phyloP scores from a whole-genome alignment of 1,284 basidiomycete species.

The Fomitopsis palustris region DNA sequence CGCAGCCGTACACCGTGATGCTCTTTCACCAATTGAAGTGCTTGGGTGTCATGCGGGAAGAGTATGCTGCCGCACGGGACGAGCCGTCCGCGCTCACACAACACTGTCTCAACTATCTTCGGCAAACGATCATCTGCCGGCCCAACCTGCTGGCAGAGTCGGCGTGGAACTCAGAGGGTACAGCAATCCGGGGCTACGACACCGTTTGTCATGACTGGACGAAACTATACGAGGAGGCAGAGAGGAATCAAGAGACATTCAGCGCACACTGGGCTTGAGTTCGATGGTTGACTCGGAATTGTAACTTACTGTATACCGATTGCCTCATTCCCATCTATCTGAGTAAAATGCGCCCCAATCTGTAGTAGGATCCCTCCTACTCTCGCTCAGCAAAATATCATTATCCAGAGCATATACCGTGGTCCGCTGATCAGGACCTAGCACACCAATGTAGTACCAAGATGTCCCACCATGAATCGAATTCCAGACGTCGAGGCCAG shows the following conservation, averaged over 20 bases:
- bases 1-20: constrained; percentile 15
- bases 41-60: constrained; percentile 17
- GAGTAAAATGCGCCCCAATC: no score
- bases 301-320: no score
- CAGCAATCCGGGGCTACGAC: constrained; percentile 4
- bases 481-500: no score
- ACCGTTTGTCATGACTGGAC: constrained; percentile 12
- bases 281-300: no score
- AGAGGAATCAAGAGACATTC: constrained; percentile 9
- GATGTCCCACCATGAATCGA: no score
- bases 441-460: no score
- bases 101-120: constrained; percentile 22
- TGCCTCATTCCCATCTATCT: no score
- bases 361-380: no score
- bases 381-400: no score
- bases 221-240: constrained; percentile 14
- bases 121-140: constrained; percentile 16
- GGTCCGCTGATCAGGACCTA: no score
- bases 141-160: constrained; percentile 11
- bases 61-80: constrained; percentile 6
- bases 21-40: constrained; percentile 22
- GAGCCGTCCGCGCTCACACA: constrained; percentile 9
- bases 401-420: no score
- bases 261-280: background rate
- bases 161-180: constrained; percentile 9